Evolutionary conservation across 2,329 filamentous ascomycete species (phyloP), one percentile per base, ranked within the genome.

Genomic region (Penicillium decumbens): DNA sequence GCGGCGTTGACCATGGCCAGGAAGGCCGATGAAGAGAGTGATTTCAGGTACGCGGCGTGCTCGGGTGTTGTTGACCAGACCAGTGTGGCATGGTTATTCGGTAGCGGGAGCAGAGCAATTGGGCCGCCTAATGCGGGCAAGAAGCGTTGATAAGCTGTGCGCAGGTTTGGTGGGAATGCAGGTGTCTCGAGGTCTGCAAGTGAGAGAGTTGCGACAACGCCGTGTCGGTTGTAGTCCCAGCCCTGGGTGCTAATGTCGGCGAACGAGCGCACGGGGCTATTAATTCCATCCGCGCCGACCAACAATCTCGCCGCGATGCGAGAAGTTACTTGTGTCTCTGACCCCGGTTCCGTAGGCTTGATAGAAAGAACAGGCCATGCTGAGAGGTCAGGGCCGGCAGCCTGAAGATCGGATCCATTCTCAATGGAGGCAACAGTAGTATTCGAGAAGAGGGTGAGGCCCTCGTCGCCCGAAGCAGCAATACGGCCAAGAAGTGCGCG

Each of bases 1-100:
- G 89, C 93, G 0, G 92, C 90, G 65, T 98, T 97, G 58, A 98
- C 88, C 79, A 92, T 86, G 28, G 89, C 85, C 13, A 85, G 74
- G 64, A 98, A 95, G 65, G 95, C 87, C 42, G 76, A 74, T 0
- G 83, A 69, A 0, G 83, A 75, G 4, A 98, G 78, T 32, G 80
- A 80, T 75, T 95, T 96, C 35, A 98, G 78, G 47, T 85, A 77
- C 0, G 87, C 79, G 0, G 92, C 93, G 52, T 89, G 84, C 47
- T 83, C 78, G 0, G 90, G 86, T 0, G 88, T 93, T 1, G 91
- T 97, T 5, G 90, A 95, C 93, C 93, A 98, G 15, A 98, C 93
- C 4, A 98, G 77, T 0, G 89, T 91, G 4, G 91, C 85, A 66
- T 82, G 80, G 56, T 88, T 87, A 18, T 88, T 87, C 0, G 93